Evolutionary conservation across 2,329 filamentous ascomycete species (phyloP), one percentile per base, ranked within the genome.

Genomic region (Mollisiaceae sp.): DNA sequence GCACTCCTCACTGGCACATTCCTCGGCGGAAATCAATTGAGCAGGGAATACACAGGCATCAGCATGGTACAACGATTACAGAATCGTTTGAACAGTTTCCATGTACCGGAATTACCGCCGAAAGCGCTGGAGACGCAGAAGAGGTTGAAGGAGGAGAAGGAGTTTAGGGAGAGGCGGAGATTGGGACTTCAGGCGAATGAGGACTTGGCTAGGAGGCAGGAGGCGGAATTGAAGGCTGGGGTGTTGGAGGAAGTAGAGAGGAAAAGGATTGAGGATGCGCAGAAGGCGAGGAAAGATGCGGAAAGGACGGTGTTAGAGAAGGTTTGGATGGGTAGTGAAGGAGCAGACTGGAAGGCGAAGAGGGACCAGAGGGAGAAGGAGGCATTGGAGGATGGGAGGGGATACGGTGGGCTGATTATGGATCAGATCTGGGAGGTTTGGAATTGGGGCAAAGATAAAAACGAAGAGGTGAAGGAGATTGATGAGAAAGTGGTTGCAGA

Each of bases 241-340:
- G 22, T 38, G 11, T 52, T n/a, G 32, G 27, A 18, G 43, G 45
- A 5, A 14, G 15, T 11, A 56, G 6, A 38, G 57, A 22, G 27
- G 24, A 32, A 18, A 11, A 27, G 22, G 50, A 27, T 47, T 9
- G n/a, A 59, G 38, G 57, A 66, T 18, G 36, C 55, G 59, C 64
- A 68, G 36, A 56, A 59, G 57, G 65, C 59, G 20, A 62, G 67
- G 64, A 70, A 69, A 35, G 58, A 59, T 32, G 41, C 27, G 24
- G 56, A 64, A 50, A 72, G 68, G 65, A 73, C 78, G 0, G 15
- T 79, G 4, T 45, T 86, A 62, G 78, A 82, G 67, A 80, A 80
- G 68, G 75, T 88, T 18, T 89, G 86, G 86, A 84, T 86, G 82
- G 86, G 86, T 39, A 80, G 80, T 43, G 85, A 87, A 74, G 76